Evolutionary conservation across 2,329 filamentous ascomycete species (phyloP), one percentile per base, ranked within the genome.

Genomic region (Alternaria metachromatica): DNA sequence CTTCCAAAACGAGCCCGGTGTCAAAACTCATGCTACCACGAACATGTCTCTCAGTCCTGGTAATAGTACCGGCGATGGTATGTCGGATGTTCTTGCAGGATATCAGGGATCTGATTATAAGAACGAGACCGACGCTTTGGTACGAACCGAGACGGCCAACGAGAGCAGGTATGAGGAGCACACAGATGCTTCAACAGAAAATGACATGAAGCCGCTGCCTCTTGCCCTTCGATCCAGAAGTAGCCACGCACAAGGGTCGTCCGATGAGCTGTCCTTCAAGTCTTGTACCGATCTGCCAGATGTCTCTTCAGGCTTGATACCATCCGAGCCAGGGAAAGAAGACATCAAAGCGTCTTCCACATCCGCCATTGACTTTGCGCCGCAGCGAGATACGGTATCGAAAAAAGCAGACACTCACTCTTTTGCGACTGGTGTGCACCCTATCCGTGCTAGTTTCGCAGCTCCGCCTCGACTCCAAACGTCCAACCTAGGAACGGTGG

Each of bases 231-330:
- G 13, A 18, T 54, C 49, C 56, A 69, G 54, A 18, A 72, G 66
- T 61, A 68, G 64, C 25, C 74, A 78, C 64, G 60, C 63, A n/a
- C 68, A 72, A 25, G 74, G 74, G 58, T 72, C 72, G 11, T 79
- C 73, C 7, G 75, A 77, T 51, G 72, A 73, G 37, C 72, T 76
- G 55, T 79, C 77, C 7, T 79, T 76, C 68, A 78, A 78, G 56
- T 75, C 76, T 26, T 77, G 73, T 41, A 74, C 72, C 7, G 67
- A 73, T 56, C 48, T 68, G 13, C 59, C 67, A 8, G 66, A 74
- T n/a, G 48, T 58, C 33, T 55, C 55, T 26, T 48, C 25, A 26
- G 54, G 21, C 6, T 33, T 26, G 48, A 15, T 37, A 43, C 48
- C 58, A 11, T 48, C 55, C 3, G 53, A 65, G 8, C 23, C 11